A percentile compares a stretch with the other conserved stretches of the same genome.
phyloP scores from a whole-genome alignment of 345 rosid genomes.

The Odontarrhena argentea region DNA sequence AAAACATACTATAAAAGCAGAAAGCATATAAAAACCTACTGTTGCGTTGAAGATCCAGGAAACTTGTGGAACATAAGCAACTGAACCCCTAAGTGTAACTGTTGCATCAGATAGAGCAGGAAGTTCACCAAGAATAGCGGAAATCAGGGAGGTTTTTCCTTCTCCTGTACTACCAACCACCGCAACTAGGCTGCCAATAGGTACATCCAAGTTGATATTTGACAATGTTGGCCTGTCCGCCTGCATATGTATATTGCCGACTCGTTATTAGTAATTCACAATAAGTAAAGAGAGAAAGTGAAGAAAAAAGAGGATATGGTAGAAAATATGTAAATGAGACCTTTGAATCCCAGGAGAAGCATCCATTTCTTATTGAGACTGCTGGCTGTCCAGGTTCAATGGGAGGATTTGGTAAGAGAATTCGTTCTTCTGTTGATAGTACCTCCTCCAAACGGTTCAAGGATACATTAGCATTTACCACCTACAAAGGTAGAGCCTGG shows the following conservation, averaged over 20 bases:
- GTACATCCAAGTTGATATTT: constrained; percentile 82
- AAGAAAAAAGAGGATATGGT: constrained; percentile 30
- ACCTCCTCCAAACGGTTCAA: constrained; percentile 93
- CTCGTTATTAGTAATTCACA: constrained; percentile 12
- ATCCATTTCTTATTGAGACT: constrained; percentile 79
- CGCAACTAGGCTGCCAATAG: constrained; percentile 90
- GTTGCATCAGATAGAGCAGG: constrained; percentile 69
- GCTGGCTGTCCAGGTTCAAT: constrained; percentile 73
- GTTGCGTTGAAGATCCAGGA: constrained; percentile 99
- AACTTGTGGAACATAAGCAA: constrained; percentile 98
- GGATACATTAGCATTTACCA: constrained; percentile 93
- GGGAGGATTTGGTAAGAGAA: constrained; percentile 92
- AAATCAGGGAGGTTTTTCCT: constrained; percentile 93
- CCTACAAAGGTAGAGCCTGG: constrained; percentile 47
- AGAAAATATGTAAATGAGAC: constrained; percentile 41
- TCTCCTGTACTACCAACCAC: constrained; percentile 98
- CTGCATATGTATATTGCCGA: constrained; percentile 45
- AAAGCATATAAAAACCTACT: constrained; percentile 52
- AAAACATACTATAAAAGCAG: constrained; percentile 21
- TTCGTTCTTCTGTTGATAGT: constrained; percentile 83
- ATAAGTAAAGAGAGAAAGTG: constrained; percentile 28
- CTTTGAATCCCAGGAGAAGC: constrained; percentile 96
- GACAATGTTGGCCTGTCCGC: constrained; percentile 88
- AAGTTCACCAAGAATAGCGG: constrained; percentile 99
- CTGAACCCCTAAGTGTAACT: constrained; percentile 74